phyloP scores from a whole-genome alignment of 148 eudicot species.

The Rhododendron simsii region DNA sequence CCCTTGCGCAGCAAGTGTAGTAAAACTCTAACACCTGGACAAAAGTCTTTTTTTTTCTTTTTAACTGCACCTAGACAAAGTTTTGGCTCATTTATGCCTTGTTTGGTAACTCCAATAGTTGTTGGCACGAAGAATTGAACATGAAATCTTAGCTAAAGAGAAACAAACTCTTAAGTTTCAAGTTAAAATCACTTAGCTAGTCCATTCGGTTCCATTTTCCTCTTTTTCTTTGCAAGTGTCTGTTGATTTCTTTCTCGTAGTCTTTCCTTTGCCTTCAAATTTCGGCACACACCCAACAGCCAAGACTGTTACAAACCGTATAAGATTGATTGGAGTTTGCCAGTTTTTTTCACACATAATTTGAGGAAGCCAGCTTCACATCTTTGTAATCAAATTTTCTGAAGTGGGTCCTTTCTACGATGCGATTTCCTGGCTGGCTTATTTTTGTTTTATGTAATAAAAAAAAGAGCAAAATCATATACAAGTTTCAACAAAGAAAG shows the following conservation, averaged over 20 bases:
- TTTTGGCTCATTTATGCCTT: no score
- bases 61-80: no score
- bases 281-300: neutral
- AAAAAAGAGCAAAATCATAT: no score
- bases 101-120: no score
- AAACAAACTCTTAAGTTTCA: no score
- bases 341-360: no score
- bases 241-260: neutral
- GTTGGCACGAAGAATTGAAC: no score
- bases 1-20: neutral
- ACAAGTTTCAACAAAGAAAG: neutral
- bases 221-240: no score
- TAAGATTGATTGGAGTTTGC: neutral
- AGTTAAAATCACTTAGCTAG: no score
- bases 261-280: neutral
- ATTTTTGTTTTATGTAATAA: neutral
- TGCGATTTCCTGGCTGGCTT: neutral
- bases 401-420: neutral
- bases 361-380: neutral
- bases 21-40: neutral
- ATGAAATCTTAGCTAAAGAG: no score
- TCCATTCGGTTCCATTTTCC: neutral
- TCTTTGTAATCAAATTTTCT: neutral
- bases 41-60: no score
- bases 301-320: neutral